Evolutionary conservation across 352 stramenopile genomes (phyloP), one percentile per base, ranked within the genome.

Genomic region (Phytophthora europaea): DNA sequence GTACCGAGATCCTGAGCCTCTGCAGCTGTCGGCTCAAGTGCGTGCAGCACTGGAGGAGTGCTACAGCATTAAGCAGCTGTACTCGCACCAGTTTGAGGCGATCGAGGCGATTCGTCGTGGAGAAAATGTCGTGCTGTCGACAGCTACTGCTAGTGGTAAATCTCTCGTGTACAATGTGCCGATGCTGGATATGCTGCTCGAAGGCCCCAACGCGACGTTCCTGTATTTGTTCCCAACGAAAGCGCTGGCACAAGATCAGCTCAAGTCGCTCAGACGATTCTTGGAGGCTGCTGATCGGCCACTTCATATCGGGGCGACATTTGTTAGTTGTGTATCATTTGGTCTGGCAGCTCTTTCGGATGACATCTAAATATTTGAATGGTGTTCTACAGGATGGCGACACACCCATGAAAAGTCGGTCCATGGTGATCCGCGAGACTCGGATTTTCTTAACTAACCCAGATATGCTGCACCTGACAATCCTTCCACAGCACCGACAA

Each of bases 191-290:
- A 83, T 67, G 73, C 83, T 93, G 36, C 65, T 95, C 1, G 61
- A 80, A 47, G 87, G 87, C n/a, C 57, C 77, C 2, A 31, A 73
- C 9, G 81, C 91, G 38, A 94, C 79, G 60, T 96, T 84, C 87
- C 78, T 99, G 50, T 98, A 99, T 48, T 65, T 99, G 6, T 99
- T 99, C 70, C 98, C 98, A 0, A 99, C 98, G 15, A 99, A 99
- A 78, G 98, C 98, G 31, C 81, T 99, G 9, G 98, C 98, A 0
- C 97, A 99, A 78, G 98, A 99, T 86, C 98, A 99, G 78, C 81
- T 98, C 13, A 93, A 95, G 51, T 96, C 97, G 54, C 72, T 99
- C 22, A 79, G 86, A 51, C 66, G 69, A 31, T 82, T 98, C 8
- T 70, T 98, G 20, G 67, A 83, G 40, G 79, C 85, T 20, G 80